Base-by-base conservation (phyloP, 129 eudicot genomes). In the Flaveria bidentis region DNA sequence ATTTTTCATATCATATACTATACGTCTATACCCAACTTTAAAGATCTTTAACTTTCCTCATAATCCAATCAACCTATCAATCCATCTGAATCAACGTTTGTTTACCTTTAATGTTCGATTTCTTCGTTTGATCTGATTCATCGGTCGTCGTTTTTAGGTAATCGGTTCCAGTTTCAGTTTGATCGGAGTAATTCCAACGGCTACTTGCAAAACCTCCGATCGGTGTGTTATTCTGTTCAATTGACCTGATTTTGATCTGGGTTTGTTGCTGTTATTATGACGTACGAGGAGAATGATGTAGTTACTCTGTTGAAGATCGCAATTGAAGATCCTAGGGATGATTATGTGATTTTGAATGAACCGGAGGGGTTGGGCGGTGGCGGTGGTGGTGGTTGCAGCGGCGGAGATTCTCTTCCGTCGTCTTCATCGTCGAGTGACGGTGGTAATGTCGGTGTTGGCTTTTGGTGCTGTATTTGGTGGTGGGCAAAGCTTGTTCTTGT, bases 401-500 rank as follows among this genome's bases (percentile, higher is more conserved):
- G 73, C 52, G 83, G 76, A 1, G 46, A 77, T 61, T 62, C 80
- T 16, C 26, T 26, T 10, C 57, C 76, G 22, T 70, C 63, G 26
- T 73, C 73, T 30, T 58, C 68, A 46, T 41, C 67, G 67, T 76
- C 49, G 58, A 67, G 74, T 16, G 1, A 26, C 23, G 22, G 15
- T 66, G 9, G 72, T 42, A 26, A 51, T 18, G 67, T 82, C 16
- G 74, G 76, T 75, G 69, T 36, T 50, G 23, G 86, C 13, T 55
- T 84, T 28, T 88, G 90, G 85, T 91, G 82, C 69, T 84, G 80
- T 4, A 6, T 87, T 5, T 94, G 97, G 92, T 87, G 96, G 96
- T 94, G 98, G 97, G 84, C 87, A 41, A 94, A 91, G 86, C 71
- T 91, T 69, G 60, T 87, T 73, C 69, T 94, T 71, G 79, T 94